Conservation (phyloP, 2,329 filamentous ascomycete species). For the Pseudocercospora vitis region DNA sequence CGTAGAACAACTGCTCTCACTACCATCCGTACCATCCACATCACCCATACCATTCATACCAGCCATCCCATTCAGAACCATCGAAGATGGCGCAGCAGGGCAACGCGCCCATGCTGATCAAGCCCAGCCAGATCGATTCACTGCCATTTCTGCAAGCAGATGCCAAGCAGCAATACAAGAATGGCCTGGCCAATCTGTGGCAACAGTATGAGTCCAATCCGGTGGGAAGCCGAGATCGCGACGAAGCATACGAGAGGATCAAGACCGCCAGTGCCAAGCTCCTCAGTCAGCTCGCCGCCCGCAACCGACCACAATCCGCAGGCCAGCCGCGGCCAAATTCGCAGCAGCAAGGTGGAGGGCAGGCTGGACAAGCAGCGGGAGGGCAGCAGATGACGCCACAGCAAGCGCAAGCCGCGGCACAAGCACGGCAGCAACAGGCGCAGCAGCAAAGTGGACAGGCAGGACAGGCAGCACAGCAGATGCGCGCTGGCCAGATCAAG, state of each 20-base stretch:
- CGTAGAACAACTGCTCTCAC: too few species aligned
- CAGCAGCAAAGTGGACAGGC: slow-evolving; percentile 25
- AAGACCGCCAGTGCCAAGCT: slow-evolving; percentile 47
- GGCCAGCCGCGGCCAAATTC: slow-evolving; percentile 21
- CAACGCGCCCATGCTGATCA: slow-evolving; percentile 39
- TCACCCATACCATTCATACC: neutral
- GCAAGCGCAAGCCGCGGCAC: slow-evolving; percentile 16
- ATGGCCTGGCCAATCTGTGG: slow-evolving; percentile 57
- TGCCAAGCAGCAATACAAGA: slow-evolving; percentile 57
- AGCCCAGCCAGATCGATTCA: slow-evolving; percentile 54
- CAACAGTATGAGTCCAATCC: slow-evolving; percentile 51
- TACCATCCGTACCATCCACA: too few species aligned
- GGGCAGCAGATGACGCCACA: slow-evolving; percentile 18
- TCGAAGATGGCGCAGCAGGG: slow-evolving; percentile 17
- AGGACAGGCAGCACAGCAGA: slow-evolving; percentile 9
- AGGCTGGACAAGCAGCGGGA: too few species aligned
- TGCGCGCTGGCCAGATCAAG: neutral
- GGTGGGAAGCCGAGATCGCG: slow-evolving; percentile 49
- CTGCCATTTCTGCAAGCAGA: slow-evolving; percentile 55
- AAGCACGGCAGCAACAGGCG: slow-evolving; percentile 16
- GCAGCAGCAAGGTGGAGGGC: slow-evolving; percentile 18
- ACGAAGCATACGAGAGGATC: slow-evolving; percentile 55
- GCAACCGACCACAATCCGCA: slow-evolving; percentile 26
- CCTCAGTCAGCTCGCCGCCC: slow-evolving; percentile 36
- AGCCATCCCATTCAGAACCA: too few species aligned